phyloP scores from a whole-genome alignment of 768 basidiomycete species.

The Hydnomerulius pinastri region DNA sequence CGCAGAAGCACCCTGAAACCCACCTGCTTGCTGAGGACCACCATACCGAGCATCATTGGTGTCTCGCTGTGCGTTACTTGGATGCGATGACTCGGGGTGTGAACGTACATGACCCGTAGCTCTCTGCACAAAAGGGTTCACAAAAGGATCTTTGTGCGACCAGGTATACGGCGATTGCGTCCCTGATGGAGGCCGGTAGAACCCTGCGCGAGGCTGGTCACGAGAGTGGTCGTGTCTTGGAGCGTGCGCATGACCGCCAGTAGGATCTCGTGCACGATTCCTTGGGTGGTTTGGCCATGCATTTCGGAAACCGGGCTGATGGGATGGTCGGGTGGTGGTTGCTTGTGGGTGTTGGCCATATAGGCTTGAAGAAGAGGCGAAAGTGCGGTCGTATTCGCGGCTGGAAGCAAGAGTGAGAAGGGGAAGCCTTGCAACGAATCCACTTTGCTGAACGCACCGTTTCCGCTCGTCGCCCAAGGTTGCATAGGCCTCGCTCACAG shows the following conservation, averaged over 20 bases:
- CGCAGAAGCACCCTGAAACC: slow-evolving; percentile 2
- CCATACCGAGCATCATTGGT: background rate
- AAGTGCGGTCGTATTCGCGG: slow-evolving; percentile 33
- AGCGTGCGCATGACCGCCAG: slow-evolving; percentile 7
- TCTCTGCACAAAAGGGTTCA: slow-evolving; percentile 26
- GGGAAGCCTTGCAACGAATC: background rate
- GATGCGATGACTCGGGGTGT: slow-evolving; percentile 3
- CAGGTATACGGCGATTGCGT: slow-evolving; percentile 4
- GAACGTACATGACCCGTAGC: slow-evolving; percentile 24
- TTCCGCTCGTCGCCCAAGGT: slow-evolving; percentile 47
- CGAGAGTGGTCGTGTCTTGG: slow-evolving; percentile 11
- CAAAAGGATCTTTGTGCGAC: slow-evolving; percentile 22
- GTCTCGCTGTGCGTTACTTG: background rate
- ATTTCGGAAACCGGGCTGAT: slow-evolving; percentile 25
- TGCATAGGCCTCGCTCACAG: slow-evolving; percentile 49
- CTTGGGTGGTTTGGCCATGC: slow-evolving; percentile 28
- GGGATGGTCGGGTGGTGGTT: slow-evolving; percentile 27
- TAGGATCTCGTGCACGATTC: slow-evolving; percentile 19
- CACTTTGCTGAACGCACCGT: slow-evolving; percentile 31
- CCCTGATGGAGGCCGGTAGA: slow-evolving; percentile 4
- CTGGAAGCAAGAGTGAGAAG: slow-evolving; percentile 11
- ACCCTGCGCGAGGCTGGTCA: slow-evolving; percentile 7
- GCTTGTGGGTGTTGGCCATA: slow-evolving; percentile 31
- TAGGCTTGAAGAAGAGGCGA: slow-evolving; percentile 5
- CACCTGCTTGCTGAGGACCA: too few relatives aligned